A percentile compares a stretch with the other conserved stretches of the same genome.
phyloP scores from a whole-genome alignment of 306 rosid species.

The Hippophae gyantsensis region DNA sequence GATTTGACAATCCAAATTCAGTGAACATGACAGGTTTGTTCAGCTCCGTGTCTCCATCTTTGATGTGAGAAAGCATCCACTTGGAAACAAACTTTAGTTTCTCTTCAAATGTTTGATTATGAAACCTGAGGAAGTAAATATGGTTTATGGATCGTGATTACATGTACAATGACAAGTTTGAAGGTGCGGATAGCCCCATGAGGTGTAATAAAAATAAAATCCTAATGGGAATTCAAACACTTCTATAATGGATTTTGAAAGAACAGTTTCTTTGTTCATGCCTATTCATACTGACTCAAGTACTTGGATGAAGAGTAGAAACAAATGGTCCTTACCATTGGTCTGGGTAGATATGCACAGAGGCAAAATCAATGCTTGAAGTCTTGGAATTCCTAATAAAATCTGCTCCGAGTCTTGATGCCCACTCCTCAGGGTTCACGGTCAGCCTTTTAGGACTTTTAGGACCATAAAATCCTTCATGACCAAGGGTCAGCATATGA shows the following conservation, averaged over 20 bases:
- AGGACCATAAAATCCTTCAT: slow-evolving; percentile 14
- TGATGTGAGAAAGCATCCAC: slow-evolving; percentile 16
- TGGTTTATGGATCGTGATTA: too few relatives aligned
- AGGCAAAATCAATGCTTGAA: slow-evolving; percentile 16
- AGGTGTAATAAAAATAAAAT: too few relatives aligned
- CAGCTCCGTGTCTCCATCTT: slow-evolving; percentile 10
- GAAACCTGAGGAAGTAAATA: neutral
- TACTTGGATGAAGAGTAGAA: neutral
- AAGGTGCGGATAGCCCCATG: too few relatives aligned
- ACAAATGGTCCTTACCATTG: slow-evolving; percentile 8
- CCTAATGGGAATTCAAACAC: too few relatives aligned
- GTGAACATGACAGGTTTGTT: slow-evolving; percentile 18
- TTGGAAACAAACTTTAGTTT: slow-evolving; percentile 11
- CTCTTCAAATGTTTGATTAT: slow-evolving; percentile 3
- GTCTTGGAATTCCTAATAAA: slow-evolving; percentile 13
- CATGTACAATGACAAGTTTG: too few relatives aligned
- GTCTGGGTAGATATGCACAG: slow-evolving; percentile 19
- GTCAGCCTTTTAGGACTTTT: neutral
- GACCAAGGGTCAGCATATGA: slow-evolving; percentile 15
- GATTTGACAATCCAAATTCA: slow-evolving; percentile 10
- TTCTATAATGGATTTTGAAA: neutral
- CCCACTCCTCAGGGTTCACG: slow-evolving; percentile 19
- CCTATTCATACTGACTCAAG: too few relatives aligned
- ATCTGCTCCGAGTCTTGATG: slow-evolving; percentile 15
- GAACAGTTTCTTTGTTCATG: neutral